A percentile compares a stretch with the other conserved stretches of the same genome.
These are phyloP conservation scores for Aegle marmelos DNA, from an alignment of 345 rosid species.

Conservation along the genomic window DNA sequence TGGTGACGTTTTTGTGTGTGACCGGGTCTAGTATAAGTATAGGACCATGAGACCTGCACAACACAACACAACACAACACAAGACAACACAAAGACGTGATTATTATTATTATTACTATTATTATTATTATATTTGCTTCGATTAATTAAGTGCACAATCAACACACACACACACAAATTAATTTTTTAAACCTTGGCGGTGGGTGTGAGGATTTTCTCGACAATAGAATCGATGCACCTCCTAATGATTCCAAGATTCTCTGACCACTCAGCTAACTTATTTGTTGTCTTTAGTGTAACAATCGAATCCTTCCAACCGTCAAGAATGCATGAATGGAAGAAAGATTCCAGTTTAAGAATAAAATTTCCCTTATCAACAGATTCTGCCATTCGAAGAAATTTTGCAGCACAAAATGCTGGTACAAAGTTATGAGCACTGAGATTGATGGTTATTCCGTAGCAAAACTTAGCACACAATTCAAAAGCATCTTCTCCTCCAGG, in stretches of 20 bases:
- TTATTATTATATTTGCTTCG: too few relatives aligned
- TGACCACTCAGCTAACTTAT: constrained; percentile 74
- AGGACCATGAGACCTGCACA: constrained; percentile 88
- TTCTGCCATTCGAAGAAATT: constrained; percentile 89
- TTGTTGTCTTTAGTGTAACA: constrained; percentile 61
- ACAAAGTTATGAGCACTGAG: constrained; percentile 85
- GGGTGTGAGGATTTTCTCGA: constrained; percentile 80
- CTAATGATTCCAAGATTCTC: constrained; percentile 80
- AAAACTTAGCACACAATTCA: constrained; percentile 90
- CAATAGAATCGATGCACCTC: constrained; percentile 80
- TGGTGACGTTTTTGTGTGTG: constrained; percentile 53
- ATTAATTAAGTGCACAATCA: too few relatives aligned
- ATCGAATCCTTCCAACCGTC: constrained; percentile 98
- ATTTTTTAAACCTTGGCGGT: constrained; percentile 50
- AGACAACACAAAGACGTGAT: background rate
- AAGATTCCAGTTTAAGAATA: constrained; percentile 73
- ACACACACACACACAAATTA: background rate
- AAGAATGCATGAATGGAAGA: constrained; percentile 85
- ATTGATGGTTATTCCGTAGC: constrained; percentile 89
- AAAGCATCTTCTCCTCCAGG: constrained; percentile 97
- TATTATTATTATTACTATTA: too few relatives aligned
- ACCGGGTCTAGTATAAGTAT: constrained; percentile 81
- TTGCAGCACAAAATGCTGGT: constrained; percentile 82
- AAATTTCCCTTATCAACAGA: constrained; percentile 79
- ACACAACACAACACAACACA: background rate